Percentiles rank a stretch among this genome's conserved stretches.
Evolutionary conservation across 1,139 yeast species (phyloP).

Genomic region (Meyerozyma guilliermondii): DNA sequence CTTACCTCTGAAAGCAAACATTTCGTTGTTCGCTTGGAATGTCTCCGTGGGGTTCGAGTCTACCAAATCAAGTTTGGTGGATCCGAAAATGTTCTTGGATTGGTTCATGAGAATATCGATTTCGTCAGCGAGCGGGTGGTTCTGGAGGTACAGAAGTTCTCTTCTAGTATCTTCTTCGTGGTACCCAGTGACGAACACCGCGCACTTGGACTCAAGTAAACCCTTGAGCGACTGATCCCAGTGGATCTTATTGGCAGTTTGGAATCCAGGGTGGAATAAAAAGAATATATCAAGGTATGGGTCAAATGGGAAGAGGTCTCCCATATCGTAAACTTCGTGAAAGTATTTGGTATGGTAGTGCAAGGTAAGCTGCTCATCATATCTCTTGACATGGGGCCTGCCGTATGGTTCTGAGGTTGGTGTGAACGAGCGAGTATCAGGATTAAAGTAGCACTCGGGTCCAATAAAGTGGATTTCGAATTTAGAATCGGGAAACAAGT

Average conservation of each 20-base stretch:
- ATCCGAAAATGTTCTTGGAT: conserved; percentile 66
- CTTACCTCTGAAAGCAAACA: conserved; percentile 93
- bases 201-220: conserved; percentile 86
- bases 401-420: conserved; percentile 38
- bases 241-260: conserved; percentile 74
- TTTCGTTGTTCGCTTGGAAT: conserved; percentile 82
- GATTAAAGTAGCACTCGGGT: conserved; percentile 82
- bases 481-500: conserved; percentile 73
- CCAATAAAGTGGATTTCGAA: conserved; percentile 91
- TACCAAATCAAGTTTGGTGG: conserved; percentile 91
- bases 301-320: conserved; percentile 95
- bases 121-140: conserved; percentile 58
- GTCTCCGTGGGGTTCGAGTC: conserved; percentile 89
- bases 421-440: conserved; percentile 33
- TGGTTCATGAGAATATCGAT: conserved; percentile 79
- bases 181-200: conserved; percentile 85
- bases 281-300: conserved; percentile 92
- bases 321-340: conserved; percentile 84
- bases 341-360: conserved; percentile 87
- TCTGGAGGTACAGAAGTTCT: conserved; percentile 70
- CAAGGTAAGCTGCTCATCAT: conserved; percentile 71
- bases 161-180: conserved; percentile 66
- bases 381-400: conserved; percentile 64
- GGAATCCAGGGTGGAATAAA: conserved; percentile 92
- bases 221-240: conserved; percentile 87